These are phyloP conservation scores for Ophiocordyceps camponoti-saundersi DNA, from an alignment of 2,329 filamentous ascomycete genomes.

Conservation along the genomic window DNA sequence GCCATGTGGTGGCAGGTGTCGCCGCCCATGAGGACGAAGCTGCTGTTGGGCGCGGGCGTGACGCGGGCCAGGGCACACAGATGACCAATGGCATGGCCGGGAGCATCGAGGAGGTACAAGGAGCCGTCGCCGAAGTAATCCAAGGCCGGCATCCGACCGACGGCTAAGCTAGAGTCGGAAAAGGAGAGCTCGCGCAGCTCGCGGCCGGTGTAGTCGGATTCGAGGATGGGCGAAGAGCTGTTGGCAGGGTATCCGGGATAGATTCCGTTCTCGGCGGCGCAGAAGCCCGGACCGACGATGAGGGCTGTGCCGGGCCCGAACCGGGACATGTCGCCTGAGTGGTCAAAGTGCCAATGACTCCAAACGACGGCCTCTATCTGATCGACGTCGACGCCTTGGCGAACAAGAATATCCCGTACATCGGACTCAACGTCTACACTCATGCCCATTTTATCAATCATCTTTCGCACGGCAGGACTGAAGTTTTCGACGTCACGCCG, in stretches of 20 bases:
- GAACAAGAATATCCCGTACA: not conserved
- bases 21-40: constrained; percentile 8
- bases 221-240: constrained; percentile 2
- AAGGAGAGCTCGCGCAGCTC: constrained; percentile 5
- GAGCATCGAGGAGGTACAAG: constrained; percentile 21
- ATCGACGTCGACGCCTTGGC: not conserved
- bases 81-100: constrained; percentile 8
- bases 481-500: not conserved
- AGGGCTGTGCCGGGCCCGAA: constrained; percentile 9
- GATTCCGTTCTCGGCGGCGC: not conserved
- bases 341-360: constrained; percentile 13
- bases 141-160: constrained; percentile 19
- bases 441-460: not conserved
- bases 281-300: constrained; percentile 9
- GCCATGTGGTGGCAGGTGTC: constrained; percentile 6
- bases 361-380: constrained; percentile 10
- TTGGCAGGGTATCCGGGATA: constrained; percentile 5
- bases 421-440: not conserved
- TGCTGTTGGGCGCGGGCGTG: constrained; percentile 2
- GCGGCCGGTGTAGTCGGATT: constrained; percentile 6
- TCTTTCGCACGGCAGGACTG: not conserved
- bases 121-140: constrained; percentile 24
- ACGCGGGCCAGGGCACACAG: constrained; percentile 7
- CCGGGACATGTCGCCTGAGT: constrained; percentile 9
- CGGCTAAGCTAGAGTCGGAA: constrained; percentile 2